Conservation (phyloP, 2,329 filamentous ascomycete species). For the Torrubiellomyces zombiae region DNA sequence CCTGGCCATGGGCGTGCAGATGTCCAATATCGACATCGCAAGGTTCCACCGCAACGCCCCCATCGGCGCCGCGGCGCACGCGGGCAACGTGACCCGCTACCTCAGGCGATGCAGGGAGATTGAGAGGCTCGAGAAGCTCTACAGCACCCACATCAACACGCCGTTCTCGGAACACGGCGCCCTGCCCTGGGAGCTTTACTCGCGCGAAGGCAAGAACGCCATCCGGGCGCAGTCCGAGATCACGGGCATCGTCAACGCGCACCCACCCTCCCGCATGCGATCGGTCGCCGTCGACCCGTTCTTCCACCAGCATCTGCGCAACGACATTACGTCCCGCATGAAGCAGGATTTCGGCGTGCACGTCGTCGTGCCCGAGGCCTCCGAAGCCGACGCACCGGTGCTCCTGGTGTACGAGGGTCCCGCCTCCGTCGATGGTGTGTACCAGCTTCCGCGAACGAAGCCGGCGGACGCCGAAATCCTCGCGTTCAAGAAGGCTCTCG, state of each 20-base stretch:
- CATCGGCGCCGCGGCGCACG: conserved; percentile 58
- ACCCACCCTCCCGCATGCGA: conserved; percentile 56
- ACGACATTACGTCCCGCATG: conserved; percentile 44
- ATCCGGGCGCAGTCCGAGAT: conserved; percentile 62
- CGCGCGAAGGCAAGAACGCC: conserved; percentile 68
- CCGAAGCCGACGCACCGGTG: conserved; percentile 42
- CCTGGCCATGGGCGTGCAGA: conserved; percentile 73
- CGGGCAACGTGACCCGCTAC: conserved; percentile 75
- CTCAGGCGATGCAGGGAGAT: conserved; percentile 69
- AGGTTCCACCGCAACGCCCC: conserved; percentile 62
- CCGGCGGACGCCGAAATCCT: conserved; percentile 33
- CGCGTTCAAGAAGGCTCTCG: conserved; percentile 37
- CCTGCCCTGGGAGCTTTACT: conserved; percentile 77
- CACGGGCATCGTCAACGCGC: conserved; percentile 53
- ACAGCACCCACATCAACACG: conserved; percentile 77
- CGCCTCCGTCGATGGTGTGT: conserved; percentile 26
- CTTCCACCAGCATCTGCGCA: conserved; percentile 57
- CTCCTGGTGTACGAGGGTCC: conserved; percentile 61
- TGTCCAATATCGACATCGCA: conserved; percentile 66
- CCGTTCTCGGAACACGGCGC: conserved; percentile 52
- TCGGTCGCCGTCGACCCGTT: conserved; percentile 58
- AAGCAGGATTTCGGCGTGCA: conserved; percentile 57
- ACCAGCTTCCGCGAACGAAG: conserved; percentile 36
- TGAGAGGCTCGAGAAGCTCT: conserved; percentile 60
- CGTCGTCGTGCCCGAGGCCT: conserved; percentile 50